These are phyloP conservation scores for Phytophthora constricta DNA, from an alignment of 352 stramenopile genomes.

Conservation along the genomic window DNA sequence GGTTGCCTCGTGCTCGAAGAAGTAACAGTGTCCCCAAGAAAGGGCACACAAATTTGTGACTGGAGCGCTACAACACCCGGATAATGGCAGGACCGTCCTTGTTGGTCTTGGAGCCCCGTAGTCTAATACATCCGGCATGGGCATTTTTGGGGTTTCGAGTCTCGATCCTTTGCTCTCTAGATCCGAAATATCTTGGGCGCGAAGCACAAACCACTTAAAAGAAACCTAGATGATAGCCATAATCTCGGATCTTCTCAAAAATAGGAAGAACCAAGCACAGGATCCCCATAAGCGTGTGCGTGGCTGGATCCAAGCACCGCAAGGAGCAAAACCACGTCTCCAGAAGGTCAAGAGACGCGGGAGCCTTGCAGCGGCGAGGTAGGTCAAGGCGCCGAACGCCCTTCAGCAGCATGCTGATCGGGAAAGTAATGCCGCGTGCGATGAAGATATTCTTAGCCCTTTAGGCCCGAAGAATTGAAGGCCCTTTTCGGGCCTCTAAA, in stretches of 20 bases:
- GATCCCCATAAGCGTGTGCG: constrained; percentile 3
- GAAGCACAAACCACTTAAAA: neutral
- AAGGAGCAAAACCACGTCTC: neutral
- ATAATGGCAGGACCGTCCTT: neutral
- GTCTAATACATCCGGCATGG: neutral
- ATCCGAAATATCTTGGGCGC: neutral
- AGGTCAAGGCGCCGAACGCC: neutral
- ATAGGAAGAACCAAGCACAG: constrained; percentile 1
- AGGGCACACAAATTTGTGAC: constrained; percentile 1
- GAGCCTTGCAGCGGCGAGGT: neutral
- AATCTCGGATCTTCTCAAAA: neutral
- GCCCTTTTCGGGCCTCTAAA: too few relatives aligned
- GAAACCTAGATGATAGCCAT: too few relatives aligned
- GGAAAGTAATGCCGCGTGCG: neutral
- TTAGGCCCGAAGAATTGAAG: too few relatives aligned
- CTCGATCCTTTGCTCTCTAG: neutral
- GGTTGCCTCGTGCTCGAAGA: neutral
- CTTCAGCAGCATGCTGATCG: neutral
- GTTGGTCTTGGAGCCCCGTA: constrained; percentile 16
- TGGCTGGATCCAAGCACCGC: too few relatives aligned
- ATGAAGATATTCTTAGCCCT: too few relatives aligned
- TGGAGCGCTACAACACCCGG: constrained; percentile 8
- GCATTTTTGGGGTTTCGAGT: neutral
- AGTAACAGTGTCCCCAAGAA: constrained; percentile 11
- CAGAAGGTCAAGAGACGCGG: neutral